Percentiles rank a stretch among this genome's conserved stretches.
Conservation (phyloP, 1,284 basidiomycete genomes). For the Ustilago cynodontis region DNA sequence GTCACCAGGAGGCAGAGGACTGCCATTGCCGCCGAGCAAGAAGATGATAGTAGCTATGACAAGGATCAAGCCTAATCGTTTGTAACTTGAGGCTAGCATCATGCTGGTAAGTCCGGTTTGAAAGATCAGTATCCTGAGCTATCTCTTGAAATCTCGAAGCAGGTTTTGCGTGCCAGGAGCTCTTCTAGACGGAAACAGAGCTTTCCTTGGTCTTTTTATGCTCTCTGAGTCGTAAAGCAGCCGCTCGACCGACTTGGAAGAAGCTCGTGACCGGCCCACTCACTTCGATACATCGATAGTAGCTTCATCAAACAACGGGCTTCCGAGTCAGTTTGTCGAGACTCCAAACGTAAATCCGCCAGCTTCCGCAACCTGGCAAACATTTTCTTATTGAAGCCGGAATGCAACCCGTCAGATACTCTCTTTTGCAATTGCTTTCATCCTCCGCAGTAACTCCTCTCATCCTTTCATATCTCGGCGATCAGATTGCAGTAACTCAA, state of each 20-base stretch:
- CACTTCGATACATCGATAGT: background rate
- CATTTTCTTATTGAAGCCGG: background rate
- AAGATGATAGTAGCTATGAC: background rate
- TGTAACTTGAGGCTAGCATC: background rate
- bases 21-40: background rate
- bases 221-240: background rate
- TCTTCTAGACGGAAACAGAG: too few relatives aligned
- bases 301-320: background rate
- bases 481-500: conserved; percentile 1
- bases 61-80: background rate
- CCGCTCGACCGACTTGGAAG: background rate
- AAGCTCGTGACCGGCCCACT: too few relatives aligned
- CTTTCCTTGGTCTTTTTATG: too few relatives aligned
- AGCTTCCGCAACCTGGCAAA: too few relatives aligned
- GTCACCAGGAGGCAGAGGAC: background rate
- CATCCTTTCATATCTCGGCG: too few relatives aligned
- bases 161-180: too few relatives aligned
- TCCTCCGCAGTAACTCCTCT: background rate
- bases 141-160: background rate
- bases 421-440: background rate
- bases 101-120: background rate
- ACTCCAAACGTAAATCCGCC: background rate
- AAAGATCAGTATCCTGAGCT: background rate
- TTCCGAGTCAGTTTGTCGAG: background rate
- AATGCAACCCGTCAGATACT: background rate